These are phyloP conservation scores for Lipomyces sp. DNA, from an alignment of 805 yeast genomes.

Conservation along the genomic window DNA sequence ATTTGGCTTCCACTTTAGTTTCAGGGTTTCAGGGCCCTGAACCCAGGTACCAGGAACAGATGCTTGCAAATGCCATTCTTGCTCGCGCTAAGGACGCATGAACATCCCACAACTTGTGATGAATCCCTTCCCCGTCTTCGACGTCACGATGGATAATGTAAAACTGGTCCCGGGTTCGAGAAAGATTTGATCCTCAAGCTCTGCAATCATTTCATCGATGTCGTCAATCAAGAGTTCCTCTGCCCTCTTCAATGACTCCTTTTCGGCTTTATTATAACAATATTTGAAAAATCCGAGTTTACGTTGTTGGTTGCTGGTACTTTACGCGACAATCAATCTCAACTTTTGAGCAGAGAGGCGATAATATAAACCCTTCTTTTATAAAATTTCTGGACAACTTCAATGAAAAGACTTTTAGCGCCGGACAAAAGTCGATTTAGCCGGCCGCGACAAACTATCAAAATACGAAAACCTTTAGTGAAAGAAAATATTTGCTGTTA, in stretches of 20 bases:
- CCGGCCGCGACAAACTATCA: no score
- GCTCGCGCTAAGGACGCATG: not conserved
- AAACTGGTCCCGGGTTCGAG: not conserved
- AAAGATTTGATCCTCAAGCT: not conserved
- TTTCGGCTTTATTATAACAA: not conserved
- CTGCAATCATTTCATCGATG: not conserved
- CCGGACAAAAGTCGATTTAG: no score
- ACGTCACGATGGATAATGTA: not conserved
- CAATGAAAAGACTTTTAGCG: no score
- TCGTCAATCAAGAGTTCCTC: not conserved
- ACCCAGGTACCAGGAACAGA: not conserved
- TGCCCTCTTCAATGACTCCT: not conserved
- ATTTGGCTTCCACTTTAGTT: no score
- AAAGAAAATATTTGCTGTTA: no score
- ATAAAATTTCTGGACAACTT: no score
- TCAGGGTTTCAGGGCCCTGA: no score
- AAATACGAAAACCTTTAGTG: no score
- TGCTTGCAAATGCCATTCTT: not conserved
- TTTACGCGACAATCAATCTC: not conserved
- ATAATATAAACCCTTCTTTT: no score
- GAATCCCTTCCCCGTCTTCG: not conserved
- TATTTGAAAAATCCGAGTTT: no score
- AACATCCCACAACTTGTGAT: not conserved
- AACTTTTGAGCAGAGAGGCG: no score
- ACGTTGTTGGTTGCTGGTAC: not conserved